phyloP scores from a whole-genome alignment of 768 basidiomycete species.

The Lactarius evosmus region DNA sequence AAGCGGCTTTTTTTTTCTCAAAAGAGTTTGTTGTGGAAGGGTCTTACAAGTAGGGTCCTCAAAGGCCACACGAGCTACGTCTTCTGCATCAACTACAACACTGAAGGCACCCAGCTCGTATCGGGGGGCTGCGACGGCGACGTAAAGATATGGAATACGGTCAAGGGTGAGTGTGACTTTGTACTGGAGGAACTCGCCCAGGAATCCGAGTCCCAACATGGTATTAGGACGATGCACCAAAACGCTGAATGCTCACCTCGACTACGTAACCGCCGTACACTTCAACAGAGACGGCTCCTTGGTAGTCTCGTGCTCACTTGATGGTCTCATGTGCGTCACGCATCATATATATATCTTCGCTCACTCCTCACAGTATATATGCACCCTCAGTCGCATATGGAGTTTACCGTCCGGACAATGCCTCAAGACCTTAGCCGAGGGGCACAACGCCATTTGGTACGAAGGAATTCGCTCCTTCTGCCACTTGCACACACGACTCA shows the following conservation, averaged over 20 bases:
- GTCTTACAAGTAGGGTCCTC: conserved; percentile 64
- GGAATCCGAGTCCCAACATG: not conserved
- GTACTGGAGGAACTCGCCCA: not conserved
- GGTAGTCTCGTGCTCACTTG: conserved; percentile 87
- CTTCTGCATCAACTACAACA: conserved; percentile 90
- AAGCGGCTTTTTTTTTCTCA: not conserved
- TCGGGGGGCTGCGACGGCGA: conserved; percentile 93
- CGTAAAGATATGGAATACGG: conserved; percentile 88
- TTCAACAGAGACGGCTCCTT: conserved; percentile 91
- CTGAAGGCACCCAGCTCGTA: conserved; percentile 81
- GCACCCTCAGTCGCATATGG: conserved; percentile 80
- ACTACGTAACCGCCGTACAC: conserved; percentile 92
- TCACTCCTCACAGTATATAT: conserved; percentile 8
- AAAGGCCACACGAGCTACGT: conserved; percentile 86
- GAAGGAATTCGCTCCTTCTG: conserved; percentile 23
- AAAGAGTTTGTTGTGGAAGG: conserved; percentile 40
- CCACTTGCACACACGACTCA: not conserved
- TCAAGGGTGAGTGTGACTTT: conserved; percentile 54
- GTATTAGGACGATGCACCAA: conserved; percentile 74
- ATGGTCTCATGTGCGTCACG: conserved; percentile 82
- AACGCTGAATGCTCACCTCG: conserved; percentile 87
- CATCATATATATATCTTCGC: conserved; percentile 4
- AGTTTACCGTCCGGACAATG: conserved; percentile 90
- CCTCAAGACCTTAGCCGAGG: conserved; percentile 92
- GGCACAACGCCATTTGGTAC: conserved; percentile 79